phyloP scores from a whole-genome alignment of 2,329 filamentous ascomycete genomes.

The Penicillium sp. region DNA sequence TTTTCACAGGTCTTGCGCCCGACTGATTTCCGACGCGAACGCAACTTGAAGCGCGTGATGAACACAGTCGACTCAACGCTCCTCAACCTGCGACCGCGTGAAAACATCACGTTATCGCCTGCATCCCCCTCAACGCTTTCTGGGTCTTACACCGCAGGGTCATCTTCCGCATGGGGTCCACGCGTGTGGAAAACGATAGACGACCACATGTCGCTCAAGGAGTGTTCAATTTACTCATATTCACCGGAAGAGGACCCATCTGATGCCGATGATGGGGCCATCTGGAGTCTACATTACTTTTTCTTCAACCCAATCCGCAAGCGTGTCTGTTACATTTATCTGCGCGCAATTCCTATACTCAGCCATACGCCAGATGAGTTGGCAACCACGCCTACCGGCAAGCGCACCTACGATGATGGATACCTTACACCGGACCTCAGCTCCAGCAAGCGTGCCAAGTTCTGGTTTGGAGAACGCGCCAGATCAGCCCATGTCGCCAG shows the following conservation, averaged over 20 bases:
- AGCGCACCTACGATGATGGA: slow-evolving; percentile 50
- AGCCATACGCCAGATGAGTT: slow-evolving; percentile 62
- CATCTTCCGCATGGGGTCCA: slow-evolving; percentile 73
- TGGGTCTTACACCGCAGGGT: slow-evolving; percentile 48
- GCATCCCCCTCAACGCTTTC: slow-evolving; percentile 46
- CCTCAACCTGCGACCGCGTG: slow-evolving; percentile 74
- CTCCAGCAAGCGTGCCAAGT: slow-evolving; percentile 77
- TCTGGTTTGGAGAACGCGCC: slow-evolving; percentile 76
- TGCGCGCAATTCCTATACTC: slow-evolving; percentile 75
- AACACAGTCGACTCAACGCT: slow-evolving; percentile 83
- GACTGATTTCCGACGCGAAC: slow-evolving; percentile 83
- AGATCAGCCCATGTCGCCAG: slow-evolving; percentile 44
- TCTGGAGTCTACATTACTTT: slow-evolving; percentile 96
- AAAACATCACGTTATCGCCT: slow-evolving; percentile 41
- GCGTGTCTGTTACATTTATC: slow-evolving; percentile 89
- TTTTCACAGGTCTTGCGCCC: slow-evolving; percentile 91
- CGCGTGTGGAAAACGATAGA: slow-evolving; percentile 91
- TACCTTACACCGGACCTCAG: slow-evolving; percentile 54
- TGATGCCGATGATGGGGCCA: slow-evolving; percentile 86
- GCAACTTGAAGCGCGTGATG: slow-evolving; percentile 76
- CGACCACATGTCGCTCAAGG: slow-evolving; percentile 87
- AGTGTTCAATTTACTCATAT: slow-evolving; percentile 88
- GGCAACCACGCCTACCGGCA: slow-evolving; percentile 43
- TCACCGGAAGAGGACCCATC: slow-evolving; percentile 86
- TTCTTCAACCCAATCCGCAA: slow-evolving; percentile 94